Conservation (phyloP, 2,329 filamentous ascomycete species). For the Ceratocystis cubensis region DNA sequence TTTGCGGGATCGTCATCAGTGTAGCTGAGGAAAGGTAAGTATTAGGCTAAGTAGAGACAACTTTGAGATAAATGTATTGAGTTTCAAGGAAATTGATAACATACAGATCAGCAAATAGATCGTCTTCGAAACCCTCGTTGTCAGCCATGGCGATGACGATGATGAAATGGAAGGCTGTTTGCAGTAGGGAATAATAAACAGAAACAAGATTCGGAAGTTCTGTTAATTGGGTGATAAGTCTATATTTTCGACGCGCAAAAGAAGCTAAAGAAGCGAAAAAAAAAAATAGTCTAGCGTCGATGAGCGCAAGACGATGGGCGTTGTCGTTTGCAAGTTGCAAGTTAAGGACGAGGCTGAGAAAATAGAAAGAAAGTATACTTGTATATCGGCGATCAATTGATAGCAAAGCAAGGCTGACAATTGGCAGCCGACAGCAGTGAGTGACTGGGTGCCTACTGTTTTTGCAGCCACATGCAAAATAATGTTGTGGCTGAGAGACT, state of each 20-base stretch:
- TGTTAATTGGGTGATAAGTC: no score
- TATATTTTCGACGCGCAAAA: no score
- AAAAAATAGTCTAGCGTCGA: not conserved
- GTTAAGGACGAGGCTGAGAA: not conserved
- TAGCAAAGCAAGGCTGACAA: not conserved
- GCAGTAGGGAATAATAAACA: not conserved
- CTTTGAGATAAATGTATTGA: not conserved
- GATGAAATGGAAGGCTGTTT: not conserved
- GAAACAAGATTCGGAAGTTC: not conserved
- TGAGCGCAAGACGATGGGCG: not conserved
- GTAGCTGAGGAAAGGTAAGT: conserved; percentile 17
- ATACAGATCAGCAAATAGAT: conserved; percentile 92
- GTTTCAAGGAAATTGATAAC: conserved; percentile 27
- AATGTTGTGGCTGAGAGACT: no score
- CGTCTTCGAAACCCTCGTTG: conserved; percentile 72
- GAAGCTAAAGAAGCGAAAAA: no score
- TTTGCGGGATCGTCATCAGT: conserved; percentile 22
- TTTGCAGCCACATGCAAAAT: no score
- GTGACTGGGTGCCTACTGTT: no score
- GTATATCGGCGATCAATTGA: not conserved
- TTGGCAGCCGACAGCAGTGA: not conserved
- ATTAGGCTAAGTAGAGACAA: not conserved
- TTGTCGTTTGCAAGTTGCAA: not conserved
- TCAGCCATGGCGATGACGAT: conserved; percentile 51
- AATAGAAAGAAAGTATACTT: not conserved